Percentiles rank a stretch among this genome's conserved stretches.
These are phyloP conservation scores for Castanospermum australe DNA, from an alignment of 306 rosid species.

Conservation along the genomic window DNA sequence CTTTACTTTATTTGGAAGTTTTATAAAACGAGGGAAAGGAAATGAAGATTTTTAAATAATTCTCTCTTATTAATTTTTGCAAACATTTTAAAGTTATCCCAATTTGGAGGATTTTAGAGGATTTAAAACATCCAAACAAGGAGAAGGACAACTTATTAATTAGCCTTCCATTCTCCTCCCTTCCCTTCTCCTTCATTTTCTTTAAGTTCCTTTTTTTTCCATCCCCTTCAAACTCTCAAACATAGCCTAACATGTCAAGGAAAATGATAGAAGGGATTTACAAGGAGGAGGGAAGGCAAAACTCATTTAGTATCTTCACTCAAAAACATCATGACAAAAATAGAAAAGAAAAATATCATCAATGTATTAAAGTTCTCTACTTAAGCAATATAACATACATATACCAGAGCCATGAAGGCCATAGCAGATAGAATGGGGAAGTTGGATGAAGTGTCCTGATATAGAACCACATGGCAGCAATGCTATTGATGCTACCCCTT, in stretches of 20 bases:
- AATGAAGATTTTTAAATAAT: too few relatives aligned
- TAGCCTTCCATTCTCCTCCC: too few relatives aligned
- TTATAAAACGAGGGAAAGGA: too few relatives aligned
- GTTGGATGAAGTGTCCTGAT: conserved; percentile 88
- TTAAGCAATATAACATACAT: background rate
- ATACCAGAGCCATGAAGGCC: conserved; percentile 89
- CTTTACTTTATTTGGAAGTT: too few relatives aligned
- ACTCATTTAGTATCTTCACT: background rate
- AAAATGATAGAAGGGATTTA: background rate
- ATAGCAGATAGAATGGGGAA: conserved; percentile 68
- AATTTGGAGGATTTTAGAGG: too few relatives aligned
- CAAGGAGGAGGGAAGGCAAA: background rate
- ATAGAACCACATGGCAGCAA: conserved; percentile 78
- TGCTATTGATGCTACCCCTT: conserved; percentile 93
- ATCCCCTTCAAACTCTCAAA: too few relatives aligned
- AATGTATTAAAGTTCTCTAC: background rate
- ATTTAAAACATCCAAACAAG: too few relatives aligned
- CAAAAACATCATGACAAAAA: background rate
- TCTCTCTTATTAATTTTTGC: too few relatives aligned
- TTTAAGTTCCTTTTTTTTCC: too few relatives aligned
- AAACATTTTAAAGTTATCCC: too few relatives aligned
- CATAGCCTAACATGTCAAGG: background rate
- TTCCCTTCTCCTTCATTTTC: too few relatives aligned
- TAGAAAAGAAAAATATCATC: background rate
- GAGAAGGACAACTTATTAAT: too few relatives aligned